Evolutionary conservation across 1,139 yeast species (phyloP).

Genomic region (Scheffersomyces lignicola): DNA sequence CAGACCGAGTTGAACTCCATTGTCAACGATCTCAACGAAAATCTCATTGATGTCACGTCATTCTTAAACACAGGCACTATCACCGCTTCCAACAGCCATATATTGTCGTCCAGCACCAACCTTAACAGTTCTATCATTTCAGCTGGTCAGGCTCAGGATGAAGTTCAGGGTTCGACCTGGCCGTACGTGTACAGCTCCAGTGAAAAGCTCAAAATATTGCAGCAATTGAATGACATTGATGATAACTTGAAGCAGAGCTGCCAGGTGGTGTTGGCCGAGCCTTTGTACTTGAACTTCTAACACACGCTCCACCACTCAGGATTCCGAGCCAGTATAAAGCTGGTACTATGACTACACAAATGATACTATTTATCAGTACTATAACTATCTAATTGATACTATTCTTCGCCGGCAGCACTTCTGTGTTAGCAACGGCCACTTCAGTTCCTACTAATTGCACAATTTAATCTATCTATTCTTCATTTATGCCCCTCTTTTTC

Average conservation of each 20-base stretch:
- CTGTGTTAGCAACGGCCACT: too few species aligned
- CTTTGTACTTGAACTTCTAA: conserved; percentile 31
- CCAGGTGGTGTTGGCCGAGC: conserved; percentile 22
- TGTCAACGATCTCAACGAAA: conserved; percentile 45
- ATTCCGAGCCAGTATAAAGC: too few species aligned
- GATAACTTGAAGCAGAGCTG: conserved; percentile 23
- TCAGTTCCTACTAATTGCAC: too few species aligned
- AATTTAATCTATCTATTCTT: too few species aligned
- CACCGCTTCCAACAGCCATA: conserved; percentile 10
- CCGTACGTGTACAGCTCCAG: conserved; percentile 17
- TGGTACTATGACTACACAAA: too few species aligned
- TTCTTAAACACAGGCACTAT: conserved; percentile 27
- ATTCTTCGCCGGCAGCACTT: too few species aligned
- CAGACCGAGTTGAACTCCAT: conserved; percentile 44
- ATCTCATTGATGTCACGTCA: conserved; percentile 45
- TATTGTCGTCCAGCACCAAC: conserved; percentile 2
- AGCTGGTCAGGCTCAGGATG: conserved; percentile 5
- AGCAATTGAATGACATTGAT: conserved; percentile 19
- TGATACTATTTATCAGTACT: too few species aligned
- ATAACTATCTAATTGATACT: too few species aligned
- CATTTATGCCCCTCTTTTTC: too few species aligned
- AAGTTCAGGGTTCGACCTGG: conserved; percentile 6
- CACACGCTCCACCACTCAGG: too few species aligned
- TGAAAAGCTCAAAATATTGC: conserved; percentile 23
- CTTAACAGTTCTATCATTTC: conserved; percentile 3